Conservation (phyloP, 768 basidiomycete genomes). For the Dacryopinax spathularia region DNA sequence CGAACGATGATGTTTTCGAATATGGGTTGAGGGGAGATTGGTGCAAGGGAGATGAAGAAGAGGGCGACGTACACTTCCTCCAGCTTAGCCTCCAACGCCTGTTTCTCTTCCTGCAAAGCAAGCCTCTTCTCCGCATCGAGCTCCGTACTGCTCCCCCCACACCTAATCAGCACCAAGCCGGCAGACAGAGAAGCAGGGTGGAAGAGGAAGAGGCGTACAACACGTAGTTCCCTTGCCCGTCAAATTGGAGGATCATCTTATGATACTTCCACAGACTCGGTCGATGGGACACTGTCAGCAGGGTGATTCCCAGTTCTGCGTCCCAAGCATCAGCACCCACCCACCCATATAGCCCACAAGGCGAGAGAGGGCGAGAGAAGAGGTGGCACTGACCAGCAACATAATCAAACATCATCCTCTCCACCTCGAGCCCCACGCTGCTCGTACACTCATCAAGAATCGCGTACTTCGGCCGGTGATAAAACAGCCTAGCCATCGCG, state of each 20-base stretch:
- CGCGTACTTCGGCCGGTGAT: slow-evolving; percentile 92
- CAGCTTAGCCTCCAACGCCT: slow-evolving; percentile 68
- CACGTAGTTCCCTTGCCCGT: slow-evolving; percentile 88
- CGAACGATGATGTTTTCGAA: neutral
- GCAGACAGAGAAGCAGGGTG: neutral
- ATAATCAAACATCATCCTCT: slow-evolving; percentile 88
- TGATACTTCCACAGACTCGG: slow-evolving; percentile 91
- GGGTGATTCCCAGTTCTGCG: slow-evolving; percentile 62
- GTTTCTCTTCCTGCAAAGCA: slow-evolving; percentile 89
- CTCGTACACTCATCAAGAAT: slow-evolving; percentile 95
- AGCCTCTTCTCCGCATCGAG: slow-evolving; percentile 81
- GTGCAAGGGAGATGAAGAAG: neutral
- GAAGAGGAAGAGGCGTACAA: slow-evolving; percentile 45
- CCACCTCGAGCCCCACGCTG: slow-evolving; percentile 82
- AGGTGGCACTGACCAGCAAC: slow-evolving; percentile 42
- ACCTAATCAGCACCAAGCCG: neutral
- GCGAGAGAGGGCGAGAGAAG: neutral
- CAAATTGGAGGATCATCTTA: slow-evolving; percentile 74
- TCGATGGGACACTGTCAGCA: slow-evolving; percentile 89
- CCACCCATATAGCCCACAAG: neutral
- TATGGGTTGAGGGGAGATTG: neutral
- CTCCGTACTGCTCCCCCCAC: slow-evolving; percentile 44
- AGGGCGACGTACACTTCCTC: slow-evolving; percentile 58
- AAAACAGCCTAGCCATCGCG: slow-evolving; percentile 93
- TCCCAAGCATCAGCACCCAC: slow-evolving; percentile 4